Conservation (phyloP, 2,329 filamentous ascomycete genomes). For the Ramularia collo-cygni region DNA sequence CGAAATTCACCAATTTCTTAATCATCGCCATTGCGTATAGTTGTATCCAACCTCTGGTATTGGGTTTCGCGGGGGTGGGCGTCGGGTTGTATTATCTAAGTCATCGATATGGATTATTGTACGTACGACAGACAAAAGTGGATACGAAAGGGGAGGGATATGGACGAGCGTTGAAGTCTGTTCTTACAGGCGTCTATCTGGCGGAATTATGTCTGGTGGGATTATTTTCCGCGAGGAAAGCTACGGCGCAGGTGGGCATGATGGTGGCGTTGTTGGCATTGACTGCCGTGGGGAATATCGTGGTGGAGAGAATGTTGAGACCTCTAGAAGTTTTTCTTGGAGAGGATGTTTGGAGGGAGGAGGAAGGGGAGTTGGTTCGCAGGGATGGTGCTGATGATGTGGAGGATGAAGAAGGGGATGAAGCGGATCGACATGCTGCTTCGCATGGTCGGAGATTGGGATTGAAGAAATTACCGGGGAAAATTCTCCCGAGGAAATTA, state of each 20-base stretch:
- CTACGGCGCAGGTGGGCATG: conserved; percentile 36
- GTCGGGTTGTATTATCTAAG: conserved; percentile 41
- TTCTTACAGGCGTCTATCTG: conserved; percentile 43
- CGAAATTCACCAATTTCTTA: conserved; percentile 41
- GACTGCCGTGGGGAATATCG: conserved; percentile 28
- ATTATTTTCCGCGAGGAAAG: conserved; percentile 35
- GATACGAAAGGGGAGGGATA: conserved; percentile 44
- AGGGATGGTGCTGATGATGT: too few relatives aligned
- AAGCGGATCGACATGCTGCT: conserved; percentile 24
- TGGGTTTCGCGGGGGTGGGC: conserved; percentile 41
- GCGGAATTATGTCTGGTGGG: conserved; percentile 44
- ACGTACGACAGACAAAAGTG: conserved; percentile 40
- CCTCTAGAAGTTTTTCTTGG: conserved; percentile 30
- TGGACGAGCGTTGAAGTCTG: conserved; percentile 40
- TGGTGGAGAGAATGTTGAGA: conserved; percentile 25
- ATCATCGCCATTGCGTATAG: conserved; percentile 42
- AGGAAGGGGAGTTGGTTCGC: too few relatives aligned
- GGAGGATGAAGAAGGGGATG: conserved; percentile 24
- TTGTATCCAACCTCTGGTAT: conserved; percentile 42
- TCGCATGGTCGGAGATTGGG: conserved; percentile 27
- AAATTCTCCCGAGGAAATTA: conserved; percentile 18
- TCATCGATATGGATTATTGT: conserved; percentile 45
- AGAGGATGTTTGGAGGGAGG: conserved; percentile 25
- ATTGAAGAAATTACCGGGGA: conserved; percentile 18
- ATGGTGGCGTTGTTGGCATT: conserved; percentile 37